These are phyloP conservation scores for Hibiscus trionum DNA, from an alignment of 345 rosid genomes.

Conservation along the genomic window DNA sequence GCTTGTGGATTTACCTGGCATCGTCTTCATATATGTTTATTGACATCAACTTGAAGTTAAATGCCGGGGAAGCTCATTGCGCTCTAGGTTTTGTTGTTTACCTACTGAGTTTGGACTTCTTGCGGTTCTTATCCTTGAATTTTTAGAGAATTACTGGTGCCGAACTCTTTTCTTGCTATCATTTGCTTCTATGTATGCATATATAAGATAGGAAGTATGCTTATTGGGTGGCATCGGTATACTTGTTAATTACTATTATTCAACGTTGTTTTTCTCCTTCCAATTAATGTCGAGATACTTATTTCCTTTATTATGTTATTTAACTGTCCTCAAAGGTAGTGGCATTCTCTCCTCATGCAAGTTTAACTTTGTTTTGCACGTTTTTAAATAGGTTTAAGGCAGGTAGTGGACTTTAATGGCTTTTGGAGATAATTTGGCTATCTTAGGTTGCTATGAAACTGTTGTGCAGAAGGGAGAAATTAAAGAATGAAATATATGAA, in stretches of 20 bases:
- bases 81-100: conserved; percentile 2
- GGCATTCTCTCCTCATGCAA: not conserved
- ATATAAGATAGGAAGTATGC: not conserved
- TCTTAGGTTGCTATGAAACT: not conserved
- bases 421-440: not conserved
- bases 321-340: not conserved
- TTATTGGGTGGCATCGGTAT: not conserved
- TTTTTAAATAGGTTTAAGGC: not conserved
- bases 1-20: conserved; percentile 15
- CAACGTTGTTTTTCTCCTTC: not conserved
- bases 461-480: not conserved
- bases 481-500: not conserved
- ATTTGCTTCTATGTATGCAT: not conserved
- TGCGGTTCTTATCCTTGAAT: not conserved
- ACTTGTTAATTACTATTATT: conserved; percentile 9
- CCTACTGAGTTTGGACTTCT: conserved; percentile 21
- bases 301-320: not conserved
- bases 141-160: not conserved
- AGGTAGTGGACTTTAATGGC: not conserved
- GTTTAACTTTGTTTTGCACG: not conserved
- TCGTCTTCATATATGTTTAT: conserved; percentile 5
- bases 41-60: conserved; percentile 13
- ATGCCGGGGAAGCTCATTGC: conserved; percentile 13
- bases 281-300: not conserved
- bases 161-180: conserved; percentile 6